Conservation (phyloP, 306 rosid species). For the Quercus wislizeni region DNA sequence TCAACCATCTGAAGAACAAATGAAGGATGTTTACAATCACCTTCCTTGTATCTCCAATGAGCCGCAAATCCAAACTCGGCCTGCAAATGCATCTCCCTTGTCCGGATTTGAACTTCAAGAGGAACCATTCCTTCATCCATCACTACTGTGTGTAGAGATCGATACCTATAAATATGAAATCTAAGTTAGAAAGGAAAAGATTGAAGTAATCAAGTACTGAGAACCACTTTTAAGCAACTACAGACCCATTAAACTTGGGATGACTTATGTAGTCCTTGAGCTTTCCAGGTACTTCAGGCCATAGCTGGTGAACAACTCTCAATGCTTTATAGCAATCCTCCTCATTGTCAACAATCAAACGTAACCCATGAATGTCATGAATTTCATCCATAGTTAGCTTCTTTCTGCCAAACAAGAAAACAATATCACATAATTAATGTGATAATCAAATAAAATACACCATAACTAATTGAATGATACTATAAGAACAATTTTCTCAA, state of each 20-base stretch:
- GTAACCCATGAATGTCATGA: slow-evolving; percentile 91
- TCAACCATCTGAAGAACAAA: slow-evolving; percentile 98
- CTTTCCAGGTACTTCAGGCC: slow-evolving; percentile 88
- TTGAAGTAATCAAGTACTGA: not conserved
- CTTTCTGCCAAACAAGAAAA: slow-evolving; percentile 56
- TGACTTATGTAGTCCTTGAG: slow-evolving; percentile 76
- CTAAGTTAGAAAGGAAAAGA: slow-evolving; percentile 19
- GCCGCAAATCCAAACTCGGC: slow-evolving; percentile 99
- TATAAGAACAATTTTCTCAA: not conserved
- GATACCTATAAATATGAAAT: slow-evolving; percentile 54
- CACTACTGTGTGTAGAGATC: slow-evolving; percentile 89
- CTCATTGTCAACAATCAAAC: slow-evolving; percentile 86
- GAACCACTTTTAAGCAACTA: not conserved
- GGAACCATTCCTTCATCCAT: slow-evolving; percentile 74
- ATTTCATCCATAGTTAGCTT: slow-evolving; percentile 76
- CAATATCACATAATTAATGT: not conserved
- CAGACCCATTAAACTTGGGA: slow-evolving; percentile 94
- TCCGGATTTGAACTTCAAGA: slow-evolving; percentile 92
- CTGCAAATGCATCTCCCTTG: slow-evolving; percentile 92
- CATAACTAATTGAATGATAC: not conserved
- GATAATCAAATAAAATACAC: slow-evolving; percentile 13
- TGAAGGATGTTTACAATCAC: slow-evolving; percentile 80
- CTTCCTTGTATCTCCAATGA: slow-evolving; percentile 99
- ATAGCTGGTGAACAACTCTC: slow-evolving; percentile 62
- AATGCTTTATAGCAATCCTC: slow-evolving; percentile 87